Evolutionary conservation across 2,329 filamentous ascomycete genomes (phyloP), one percentile per base, ranked within the genome.

Genomic region (Aureobasidium sp.): DNA sequence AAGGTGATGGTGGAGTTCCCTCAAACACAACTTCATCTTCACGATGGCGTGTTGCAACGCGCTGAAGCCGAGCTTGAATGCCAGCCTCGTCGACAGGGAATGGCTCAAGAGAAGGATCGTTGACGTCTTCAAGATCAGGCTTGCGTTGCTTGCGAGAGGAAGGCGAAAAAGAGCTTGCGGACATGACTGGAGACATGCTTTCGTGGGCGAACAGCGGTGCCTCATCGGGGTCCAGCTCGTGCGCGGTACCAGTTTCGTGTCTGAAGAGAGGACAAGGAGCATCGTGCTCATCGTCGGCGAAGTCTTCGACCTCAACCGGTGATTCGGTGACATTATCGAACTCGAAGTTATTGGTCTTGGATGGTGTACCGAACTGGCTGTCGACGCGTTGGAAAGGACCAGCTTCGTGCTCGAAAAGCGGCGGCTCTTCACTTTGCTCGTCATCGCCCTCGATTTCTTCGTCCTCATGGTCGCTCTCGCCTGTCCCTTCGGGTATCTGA

Each of bases 1-100:
- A 56, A 29, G 64, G 64, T 9, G 64, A 66, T n/a, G 57, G 63
- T 20, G 63, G 64, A 17, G 59, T 64, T 26, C 60, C 61, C 10
- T 61, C 56, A 10, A 62, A 46, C 20, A 42, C 27, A 17, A 63
- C 61, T 46, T 71, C 64, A 55, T 72, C 70, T 15, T 66, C 69
- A 1, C 66, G 64, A 20, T 68, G 50, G 9, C 62, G 64, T 9
- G 64, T 66, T 12, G 66, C 65, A 4, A 68, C 64, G 26, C 67
- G 68, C 27, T 68, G 70, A 29, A 75, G 66, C 26, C 71, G 69
- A 44, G 71, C 68, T 46, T 70, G 61, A 56, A 75, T 74, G 20
- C 68, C 71, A n/a, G 66, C 68, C n/a, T 69, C 66, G 37, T 71
- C 69, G 27, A 69, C 72, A 0, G 73, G 73, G 57, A 75, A 75